phyloP scores from a whole-genome alignment of 2,329 filamentous ascomycete species.

The Paecilomyces dactylethromorphus region DNA sequence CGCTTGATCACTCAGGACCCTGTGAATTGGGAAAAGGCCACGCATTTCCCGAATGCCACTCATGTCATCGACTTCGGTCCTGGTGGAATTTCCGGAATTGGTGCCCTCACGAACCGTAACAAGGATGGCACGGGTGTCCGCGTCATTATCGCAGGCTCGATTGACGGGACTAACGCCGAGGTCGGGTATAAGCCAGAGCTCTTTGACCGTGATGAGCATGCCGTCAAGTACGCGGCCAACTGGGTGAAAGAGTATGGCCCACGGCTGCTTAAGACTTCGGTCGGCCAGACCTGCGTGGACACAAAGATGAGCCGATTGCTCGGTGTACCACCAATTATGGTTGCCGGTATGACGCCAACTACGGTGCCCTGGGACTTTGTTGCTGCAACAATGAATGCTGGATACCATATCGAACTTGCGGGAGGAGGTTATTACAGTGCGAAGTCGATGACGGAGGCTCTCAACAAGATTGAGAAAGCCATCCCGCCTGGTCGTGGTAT shows the following conservation, averaged over 20 bases:
- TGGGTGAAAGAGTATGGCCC: constrained; percentile 98
- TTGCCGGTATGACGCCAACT: constrained; percentile 87
- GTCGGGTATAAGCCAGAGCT: constrained; percentile 97
- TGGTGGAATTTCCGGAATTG: constrained; percentile 91
- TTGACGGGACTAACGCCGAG: constrained; percentile 82
- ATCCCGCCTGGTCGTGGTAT: constrained; percentile 84
- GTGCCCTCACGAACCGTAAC: constrained; percentile 94
- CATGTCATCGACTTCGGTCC: constrained; percentile 96
- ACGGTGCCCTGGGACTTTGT: constrained; percentile 91
- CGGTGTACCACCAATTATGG: constrained; percentile 79
- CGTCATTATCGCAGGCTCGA: constrained; percentile 88
- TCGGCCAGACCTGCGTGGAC: constrained; percentile 84
- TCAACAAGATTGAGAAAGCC: constrained; percentile 75
- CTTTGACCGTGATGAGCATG: constrained; percentile 92
- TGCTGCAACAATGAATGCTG: constrained; percentile 85
- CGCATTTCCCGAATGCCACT: constrained; percentile 80
- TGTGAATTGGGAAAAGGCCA: constrained; percentile 95
- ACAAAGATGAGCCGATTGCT: constrained; percentile 91
- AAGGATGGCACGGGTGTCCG: constrained; percentile 97
- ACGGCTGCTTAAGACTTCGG: constrained; percentile 81
- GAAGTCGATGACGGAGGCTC: constrained; percentile 73
- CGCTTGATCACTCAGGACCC: constrained; percentile 91
- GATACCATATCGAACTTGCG: constrained; percentile 87
- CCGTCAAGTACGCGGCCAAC: constrained; percentile 89
- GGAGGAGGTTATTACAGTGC: constrained; percentile 85